Conservation (phyloP, 2,329 filamentous ascomycete species). For the Daldinia sp. region DNA sequence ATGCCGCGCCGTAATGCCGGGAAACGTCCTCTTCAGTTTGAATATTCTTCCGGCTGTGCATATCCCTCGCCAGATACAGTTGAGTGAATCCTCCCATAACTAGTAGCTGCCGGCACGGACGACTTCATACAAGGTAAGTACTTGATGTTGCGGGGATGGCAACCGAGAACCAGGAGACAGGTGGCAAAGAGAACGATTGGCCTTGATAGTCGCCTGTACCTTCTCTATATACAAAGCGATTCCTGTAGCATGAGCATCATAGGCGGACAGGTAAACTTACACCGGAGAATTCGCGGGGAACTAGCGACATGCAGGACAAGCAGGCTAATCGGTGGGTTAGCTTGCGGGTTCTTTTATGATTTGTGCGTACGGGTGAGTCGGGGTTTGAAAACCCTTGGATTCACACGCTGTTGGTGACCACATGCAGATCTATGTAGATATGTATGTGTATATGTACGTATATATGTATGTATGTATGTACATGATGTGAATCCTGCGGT, state of each 20-base stretch:
- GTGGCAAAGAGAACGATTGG: slow-evolving; percentile 2
- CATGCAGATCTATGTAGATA: slow-evolving; percentile 16
- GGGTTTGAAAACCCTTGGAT: slow-evolving; percentile 5
- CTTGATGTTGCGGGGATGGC: slow-evolving; percentile 4
- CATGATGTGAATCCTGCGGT: slow-evolving; percentile 34
- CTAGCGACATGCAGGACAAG: slow-evolving; percentile 3
- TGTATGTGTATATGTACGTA: slow-evolving; percentile 2
- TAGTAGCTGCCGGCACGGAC: neutral
- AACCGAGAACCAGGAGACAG: neutral
- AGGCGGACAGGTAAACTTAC: neutral
- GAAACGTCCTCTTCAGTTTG: neutral
- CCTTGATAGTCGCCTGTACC: slow-evolving; percentile 2
- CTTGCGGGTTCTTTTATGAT: slow-evolving; percentile 8
- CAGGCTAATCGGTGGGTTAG: slow-evolving; percentile 10
- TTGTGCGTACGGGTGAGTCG: slow-evolving; percentile 3
- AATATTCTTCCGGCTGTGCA: neutral
- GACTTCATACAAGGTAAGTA: neutral
- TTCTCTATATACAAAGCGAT: slow-evolving; percentile 4
- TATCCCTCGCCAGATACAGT: neutral
- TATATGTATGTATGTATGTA: slow-evolving; percentile 17
- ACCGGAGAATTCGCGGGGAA: slow-evolving; percentile 12
- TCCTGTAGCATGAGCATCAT: neutral
- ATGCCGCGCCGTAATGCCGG: slow-evolving; percentile 25
- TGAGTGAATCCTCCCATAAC: neutral
- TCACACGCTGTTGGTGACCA: slow-evolving; percentile 16